phyloP scores from a whole-genome alignment of 73 alveolate genomes.

The Effrenium voratum region DNA sequence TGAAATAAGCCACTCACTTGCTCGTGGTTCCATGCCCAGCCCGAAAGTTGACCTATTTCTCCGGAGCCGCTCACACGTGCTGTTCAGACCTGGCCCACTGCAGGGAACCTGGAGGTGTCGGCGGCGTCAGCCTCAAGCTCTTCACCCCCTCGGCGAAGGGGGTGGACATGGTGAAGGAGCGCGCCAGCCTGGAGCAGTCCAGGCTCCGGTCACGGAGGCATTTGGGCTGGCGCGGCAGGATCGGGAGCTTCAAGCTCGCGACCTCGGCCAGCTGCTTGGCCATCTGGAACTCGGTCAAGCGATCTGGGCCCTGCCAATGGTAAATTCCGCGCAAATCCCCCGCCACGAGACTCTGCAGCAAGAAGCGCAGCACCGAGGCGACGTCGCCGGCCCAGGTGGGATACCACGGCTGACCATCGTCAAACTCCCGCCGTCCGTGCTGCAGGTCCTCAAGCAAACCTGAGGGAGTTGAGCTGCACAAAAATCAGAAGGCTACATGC shows the following conservation, averaged over 20 bases:
- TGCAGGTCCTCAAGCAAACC: constrained; percentile 26
- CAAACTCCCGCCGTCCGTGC: background rate
- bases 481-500: too few species aligned
- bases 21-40: too few species aligned
- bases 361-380: background rate
- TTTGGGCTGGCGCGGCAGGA: background rate
- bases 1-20: too few species aligned
- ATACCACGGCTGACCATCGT: background rate
- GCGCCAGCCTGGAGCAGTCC: constrained; percentile 4
- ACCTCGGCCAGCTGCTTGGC: constrained; percentile 29
- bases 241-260: background rate
- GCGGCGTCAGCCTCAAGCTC: too few species aligned
- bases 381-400: constrained; percentile 49
- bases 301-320: constrained; percentile 79
- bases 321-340: constrained; percentile 56
- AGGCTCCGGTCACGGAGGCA: constrained; percentile 6
- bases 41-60: too few species aligned
- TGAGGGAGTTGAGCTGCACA: background rate
- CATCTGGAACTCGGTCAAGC: constrained; percentile 23
- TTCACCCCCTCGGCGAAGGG: constrained; percentile 3
- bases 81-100: too few species aligned
- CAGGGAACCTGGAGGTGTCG: too few species aligned
- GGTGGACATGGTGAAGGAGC: background rate
- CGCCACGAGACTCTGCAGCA: constrained; percentile 16
- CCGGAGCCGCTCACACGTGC: too few species aligned